These are phyloP conservation scores for Cystofilobasidium bisporidii DNA, from an alignment of 768 basidiomycete genomes.

Conservation along the genomic window DNA sequence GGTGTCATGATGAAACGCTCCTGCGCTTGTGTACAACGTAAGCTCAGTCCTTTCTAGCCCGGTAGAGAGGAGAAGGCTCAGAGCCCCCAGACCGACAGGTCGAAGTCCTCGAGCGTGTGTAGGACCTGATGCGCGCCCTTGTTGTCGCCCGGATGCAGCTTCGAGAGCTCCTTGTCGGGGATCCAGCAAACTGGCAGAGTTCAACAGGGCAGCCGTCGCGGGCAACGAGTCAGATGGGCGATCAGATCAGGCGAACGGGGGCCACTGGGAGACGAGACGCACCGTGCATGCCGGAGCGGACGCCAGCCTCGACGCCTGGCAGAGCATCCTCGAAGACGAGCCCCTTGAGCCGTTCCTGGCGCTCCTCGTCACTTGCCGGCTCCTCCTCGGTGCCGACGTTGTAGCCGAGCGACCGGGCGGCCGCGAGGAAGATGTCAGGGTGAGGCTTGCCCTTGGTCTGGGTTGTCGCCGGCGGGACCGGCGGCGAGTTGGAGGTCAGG, in stretches of 20 bases:
- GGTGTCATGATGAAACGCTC: too few species aligned
- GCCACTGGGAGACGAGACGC: slow-evolving; percentile 29
- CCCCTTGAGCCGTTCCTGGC: slow-evolving; percentile 51
- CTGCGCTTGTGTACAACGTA: too few species aligned
- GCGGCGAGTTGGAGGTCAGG: slow-evolving; percentile 20
- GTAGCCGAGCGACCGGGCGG: slow-evolving; percentile 51
- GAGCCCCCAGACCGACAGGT: slow-evolving; percentile 73
- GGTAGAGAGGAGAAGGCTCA: too few species aligned
- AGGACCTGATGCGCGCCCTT: slow-evolving; percentile 53
- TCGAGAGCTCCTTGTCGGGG: slow-evolving; percentile 60
- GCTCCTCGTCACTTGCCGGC: slow-evolving; percentile 39
- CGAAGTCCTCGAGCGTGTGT: slow-evolving; percentile 58
- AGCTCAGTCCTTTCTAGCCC: too few species aligned
- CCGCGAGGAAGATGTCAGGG: slow-evolving; percentile 69
- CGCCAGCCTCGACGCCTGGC: slow-evolving; percentile 67
- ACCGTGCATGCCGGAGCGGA: slow-evolving; percentile 81
- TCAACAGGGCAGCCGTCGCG: too few species aligned
- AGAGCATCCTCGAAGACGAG: slow-evolving; percentile 76
- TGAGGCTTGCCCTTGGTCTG: slow-evolving; percentile 56
- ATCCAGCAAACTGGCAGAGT: slow-evolving; percentile 71
- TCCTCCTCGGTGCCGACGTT: slow-evolving; percentile 33
- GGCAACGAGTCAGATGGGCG: too few species aligned
- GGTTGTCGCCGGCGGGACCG: slow-evolving; percentile 8
- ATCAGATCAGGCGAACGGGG: too few species aligned
- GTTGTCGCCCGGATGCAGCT: slow-evolving; percentile 43